Evolutionary conservation across 2,329 filamentous ascomycete species (phyloP).

Genomic region (Fusarium sarcochroum): DNA sequence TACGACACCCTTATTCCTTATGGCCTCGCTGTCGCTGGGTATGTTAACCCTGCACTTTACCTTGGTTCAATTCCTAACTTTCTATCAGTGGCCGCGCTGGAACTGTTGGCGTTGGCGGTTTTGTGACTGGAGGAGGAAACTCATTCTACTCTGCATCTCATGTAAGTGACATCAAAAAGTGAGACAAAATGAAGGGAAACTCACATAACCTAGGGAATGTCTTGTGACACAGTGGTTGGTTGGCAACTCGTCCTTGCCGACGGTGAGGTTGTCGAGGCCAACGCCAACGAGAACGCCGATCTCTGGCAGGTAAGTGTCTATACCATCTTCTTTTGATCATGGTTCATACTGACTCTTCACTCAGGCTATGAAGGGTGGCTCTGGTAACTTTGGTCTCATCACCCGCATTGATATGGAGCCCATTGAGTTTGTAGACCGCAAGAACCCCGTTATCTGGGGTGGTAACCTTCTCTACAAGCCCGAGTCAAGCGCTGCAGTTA

Average conservation of each 20-base stretch:
- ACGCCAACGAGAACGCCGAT: constrained; percentile 55
- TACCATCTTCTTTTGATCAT: too few species aligned
- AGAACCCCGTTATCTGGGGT: constrained; percentile 51
- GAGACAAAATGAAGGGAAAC: background rate
- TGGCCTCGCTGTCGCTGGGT: constrained; percentile 52
- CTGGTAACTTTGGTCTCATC: constrained; percentile 61
- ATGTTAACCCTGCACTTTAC: background rate
- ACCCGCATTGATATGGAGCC: constrained; percentile 53
- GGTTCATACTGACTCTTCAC: background rate
- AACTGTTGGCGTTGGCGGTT: constrained; percentile 55
- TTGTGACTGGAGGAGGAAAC: constrained; percentile 55
- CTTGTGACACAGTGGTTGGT: constrained; percentile 59
- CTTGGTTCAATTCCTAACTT: background rate
- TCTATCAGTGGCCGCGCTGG: constrained; percentile 51
- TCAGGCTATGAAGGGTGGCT: constrained; percentile 62
- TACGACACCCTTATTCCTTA: constrained; percentile 53
- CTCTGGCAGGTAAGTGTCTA: constrained; percentile 54
- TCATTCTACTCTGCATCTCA: constrained; percentile 54
- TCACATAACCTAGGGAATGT: constrained; percentile 42
- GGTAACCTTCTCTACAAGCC: constrained; percentile 49
- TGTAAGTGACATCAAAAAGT: background rate
- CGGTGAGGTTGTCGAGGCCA: constrained; percentile 60
- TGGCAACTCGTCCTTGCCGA: constrained; percentile 61
- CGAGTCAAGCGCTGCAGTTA: constrained; percentile 37
- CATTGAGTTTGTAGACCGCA: constrained; percentile 48